phyloP scores from a whole-genome alignment of 345 rosid species.

The Trapa bicornis region DNA sequence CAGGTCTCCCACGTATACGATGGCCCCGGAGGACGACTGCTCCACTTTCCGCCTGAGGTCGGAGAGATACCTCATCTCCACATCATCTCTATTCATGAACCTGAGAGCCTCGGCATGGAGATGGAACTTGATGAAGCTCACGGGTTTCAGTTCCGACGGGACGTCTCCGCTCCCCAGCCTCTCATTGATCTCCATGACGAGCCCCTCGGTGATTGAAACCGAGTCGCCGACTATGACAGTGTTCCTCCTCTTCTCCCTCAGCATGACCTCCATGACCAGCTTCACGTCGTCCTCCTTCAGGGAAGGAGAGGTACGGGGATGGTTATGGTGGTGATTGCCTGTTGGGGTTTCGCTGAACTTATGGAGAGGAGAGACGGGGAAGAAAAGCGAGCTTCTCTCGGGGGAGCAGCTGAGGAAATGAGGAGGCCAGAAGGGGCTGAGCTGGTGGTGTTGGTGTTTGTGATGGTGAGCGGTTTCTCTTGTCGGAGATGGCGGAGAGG shows the following conservation, averaged over 20 bases:
- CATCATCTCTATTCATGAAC: slow-evolving; percentile 58
- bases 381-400: slow-evolving; percentile 41
- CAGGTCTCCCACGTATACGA: slow-evolving; percentile 71
- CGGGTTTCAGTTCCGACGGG: slow-evolving; percentile 48
- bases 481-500: slow-evolving; percentile 77
- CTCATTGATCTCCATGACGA: slow-evolving; percentile 39
- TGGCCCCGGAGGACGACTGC: slow-evolving; percentile 27
- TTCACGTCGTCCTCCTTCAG: slow-evolving; percentile 43
- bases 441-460: slow-evolving; percentile 22
- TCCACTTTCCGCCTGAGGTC: slow-evolving; percentile 56
- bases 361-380: slow-evolving; percentile 37
- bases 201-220: slow-evolving; percentile 39
- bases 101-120: slow-evolving; percentile 51
- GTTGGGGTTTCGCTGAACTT: neutral
- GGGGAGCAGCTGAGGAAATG: slow-evolving; percentile 41
- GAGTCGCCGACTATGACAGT: slow-evolving; percentile 68
- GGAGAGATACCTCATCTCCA: slow-evolving; percentile 31
- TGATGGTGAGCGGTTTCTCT: slow-evolving; percentile 8
- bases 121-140: slow-evolving; percentile 52
- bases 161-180: slow-evolving; percentile 65
- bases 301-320: slow-evolving; percentile 11
- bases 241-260: slow-evolving; percentile 56
- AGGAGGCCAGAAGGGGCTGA: slow-evolving; percentile 38
- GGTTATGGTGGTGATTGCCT: neutral
- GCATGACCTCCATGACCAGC: slow-evolving; percentile 50